Base-by-base conservation (phyloP, 176 grass and related monocot species). In the Alloteropsis semialata region DNA sequence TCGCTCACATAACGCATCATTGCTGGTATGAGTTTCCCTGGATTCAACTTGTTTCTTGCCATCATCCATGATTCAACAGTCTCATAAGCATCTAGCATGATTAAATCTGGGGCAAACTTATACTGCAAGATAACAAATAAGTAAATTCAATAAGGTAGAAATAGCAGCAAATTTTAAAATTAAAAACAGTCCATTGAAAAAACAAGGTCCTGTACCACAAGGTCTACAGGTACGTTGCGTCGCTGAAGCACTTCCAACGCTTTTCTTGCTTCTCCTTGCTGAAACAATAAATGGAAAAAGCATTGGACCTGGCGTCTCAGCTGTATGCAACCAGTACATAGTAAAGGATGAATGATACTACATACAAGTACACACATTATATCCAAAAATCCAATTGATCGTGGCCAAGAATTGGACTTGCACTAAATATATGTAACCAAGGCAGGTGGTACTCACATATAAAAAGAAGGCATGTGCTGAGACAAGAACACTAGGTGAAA, bases 1-100 rank as follows among this genome's bases (percentile, higher is more conserved):
- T 98, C 96, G 72, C 93, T 98, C 75, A 94, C 86, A 82, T 99
- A 99, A 78, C 96, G 93, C 96, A 96, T 99, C 96, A 99, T 99
- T 81, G 96, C 96, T 50, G 96, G 91, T 85, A 99, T 99, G 72
- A 99, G 93, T 79, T 96, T 99, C 82, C 93, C 92, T 57, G 96
- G 96, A 87, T 96, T 96, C 69, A 99, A 85, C 87, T 92, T 99
- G 82, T 82, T 85, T 91, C 93, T 87, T 38, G 77, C 85, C 79
- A 93, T 96, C 96, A 99, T 99, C 96, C 96, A 99, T 70, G 96
- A 99, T 81, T 99, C 93, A 12, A 98, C 96, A 25, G 91, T 99
- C 87, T 99, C 96, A 34, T 96, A 99, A 58, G 96, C 93, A 95
- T 99, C 93, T 63, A 96, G 57, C 91, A 95, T 93, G 57, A 96